These are phyloP conservation scores for Mrakia hoshinonis DNA, from an alignment of 768 basidiomycete species.

Conservation along the genomic window DNA sequence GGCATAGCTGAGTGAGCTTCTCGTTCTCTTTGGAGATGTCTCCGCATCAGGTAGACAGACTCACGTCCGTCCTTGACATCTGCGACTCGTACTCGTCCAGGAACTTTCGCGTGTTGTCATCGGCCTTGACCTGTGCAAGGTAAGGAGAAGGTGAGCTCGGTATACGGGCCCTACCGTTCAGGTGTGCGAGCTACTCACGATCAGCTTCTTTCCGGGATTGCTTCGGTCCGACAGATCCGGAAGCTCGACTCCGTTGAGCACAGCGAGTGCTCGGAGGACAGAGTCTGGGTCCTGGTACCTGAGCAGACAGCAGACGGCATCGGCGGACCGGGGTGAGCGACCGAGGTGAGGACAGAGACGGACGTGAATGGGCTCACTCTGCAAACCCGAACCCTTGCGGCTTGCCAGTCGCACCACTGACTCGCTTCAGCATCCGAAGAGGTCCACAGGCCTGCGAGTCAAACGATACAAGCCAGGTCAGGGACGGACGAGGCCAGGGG, in stretches of 20 bases:
- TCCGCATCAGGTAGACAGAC: slow-evolving; percentile 36
- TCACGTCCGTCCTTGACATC: slow-evolving; percentile 71
- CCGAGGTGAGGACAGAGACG: background rate
- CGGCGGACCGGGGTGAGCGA: background rate
- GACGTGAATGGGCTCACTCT: slow-evolving; percentile 46
- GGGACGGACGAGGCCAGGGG: slow-evolving; percentile 1
- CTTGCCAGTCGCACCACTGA: slow-evolving; percentile 84
- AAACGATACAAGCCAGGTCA: background rate
- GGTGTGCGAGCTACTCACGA: slow-evolving; percentile 50
- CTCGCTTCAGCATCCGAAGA: slow-evolving; percentile 80
- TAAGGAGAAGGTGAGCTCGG: background rate
- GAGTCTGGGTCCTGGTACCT: slow-evolving; percentile 74
- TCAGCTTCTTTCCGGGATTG: slow-evolving; percentile 52
- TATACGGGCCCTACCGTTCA: background rate
- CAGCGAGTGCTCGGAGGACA: slow-evolving; percentile 63
- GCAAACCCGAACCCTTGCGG: slow-evolving; percentile 97
- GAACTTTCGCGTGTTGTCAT: slow-evolving; percentile 84
- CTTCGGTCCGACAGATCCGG: slow-evolving; percentile 56
- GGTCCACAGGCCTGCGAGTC: slow-evolving; percentile 70
- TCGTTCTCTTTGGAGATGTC: background rate
- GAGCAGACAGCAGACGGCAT: background rate
- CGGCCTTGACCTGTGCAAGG: slow-evolving; percentile 73
- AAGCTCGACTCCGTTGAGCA: slow-evolving; percentile 57
- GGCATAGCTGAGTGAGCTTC: slow-evolving; percentile 21
- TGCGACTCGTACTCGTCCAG: slow-evolving; percentile 75